Conservation (phyloP, 306 rosid species). For the Spatholobus suberectus region DNA sequence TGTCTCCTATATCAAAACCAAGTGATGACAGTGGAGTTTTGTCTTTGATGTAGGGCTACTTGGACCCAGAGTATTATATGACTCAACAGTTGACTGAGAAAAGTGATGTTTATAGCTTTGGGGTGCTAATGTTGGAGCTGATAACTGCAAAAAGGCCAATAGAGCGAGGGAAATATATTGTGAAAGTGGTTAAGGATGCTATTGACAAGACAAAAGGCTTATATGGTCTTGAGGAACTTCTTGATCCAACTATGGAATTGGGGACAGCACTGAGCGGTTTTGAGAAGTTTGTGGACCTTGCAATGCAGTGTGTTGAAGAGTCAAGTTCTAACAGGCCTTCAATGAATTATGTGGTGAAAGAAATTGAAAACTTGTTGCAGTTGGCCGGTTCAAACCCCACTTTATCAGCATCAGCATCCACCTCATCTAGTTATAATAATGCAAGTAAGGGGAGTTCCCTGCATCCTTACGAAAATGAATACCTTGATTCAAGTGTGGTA, state of each 20-base stretch:
- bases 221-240: slow-evolving; percentile 43
- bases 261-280: slow-evolving; percentile 50
- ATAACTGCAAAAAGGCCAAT: slow-evolving; percentile 73
- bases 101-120: slow-evolving; percentile 83
- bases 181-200: slow-evolving; percentile 54
- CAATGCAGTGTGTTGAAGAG: slow-evolving; percentile 68
- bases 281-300: slow-evolving; percentile 64
- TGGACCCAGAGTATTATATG: slow-evolving; percentile 66
- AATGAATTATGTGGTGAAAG: slow-evolving; percentile 74
- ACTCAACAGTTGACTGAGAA: slow-evolving; percentile 67
- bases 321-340: slow-evolving; percentile 59
- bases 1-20: neutral
- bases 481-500: slow-evolving; percentile 47
- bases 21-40: neutral
- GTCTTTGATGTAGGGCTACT: slow-evolving; percentile 64
- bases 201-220: slow-evolving; percentile 56
- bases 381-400: slow-evolving; percentile 58
- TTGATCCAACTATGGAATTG: slow-evolving; percentile 54
- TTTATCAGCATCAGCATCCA: slow-evolving; percentile 49
- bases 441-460: slow-evolving; percentile 17
- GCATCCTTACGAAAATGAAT: slow-evolving; percentile 54
- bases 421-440: slow-evolving; percentile 59
- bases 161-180: slow-evolving; percentile 69
- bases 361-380: slow-evolving; percentile 60
- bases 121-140: slow-evolving; percentile 76